A percentile compares a stretch with the other conserved stretches of the same genome.
Evolutionary conservation across 176 grass and related monocot genomes (phyloP).

Genomic region (Phoenix roebelenii): DNA sequence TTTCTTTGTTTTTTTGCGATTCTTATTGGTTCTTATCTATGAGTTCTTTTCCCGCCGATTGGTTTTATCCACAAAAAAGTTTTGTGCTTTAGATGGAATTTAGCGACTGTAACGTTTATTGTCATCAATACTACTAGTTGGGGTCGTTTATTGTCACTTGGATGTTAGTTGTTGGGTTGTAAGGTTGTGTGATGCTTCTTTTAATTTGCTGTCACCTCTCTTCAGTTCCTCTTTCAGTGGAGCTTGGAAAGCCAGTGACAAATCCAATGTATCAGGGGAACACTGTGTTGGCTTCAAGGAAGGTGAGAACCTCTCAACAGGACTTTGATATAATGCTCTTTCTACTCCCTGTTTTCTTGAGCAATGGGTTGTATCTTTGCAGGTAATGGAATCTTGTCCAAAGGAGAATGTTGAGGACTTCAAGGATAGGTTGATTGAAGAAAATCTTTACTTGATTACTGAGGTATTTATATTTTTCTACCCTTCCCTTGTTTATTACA

Average conservation of each 20-base stretch:
- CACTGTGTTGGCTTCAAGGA: conserved; percentile 5
- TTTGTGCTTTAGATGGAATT: too few relatives aligned
- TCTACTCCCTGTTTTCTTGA: neutral
- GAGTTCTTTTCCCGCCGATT: too few relatives aligned
- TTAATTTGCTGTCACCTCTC: neutral
- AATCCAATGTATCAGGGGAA: conserved; percentile 43
- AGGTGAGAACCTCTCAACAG: conserved; percentile 26
- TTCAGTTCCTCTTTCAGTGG: conserved; percentile 45
- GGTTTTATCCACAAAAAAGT: too few relatives aligned
- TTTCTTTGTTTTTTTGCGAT: too few relatives aligned
- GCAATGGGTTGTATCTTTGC: neutral
- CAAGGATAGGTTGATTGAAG: conserved; percentile 51
- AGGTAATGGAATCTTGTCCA: conserved; percentile 75
- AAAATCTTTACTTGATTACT: conserved; percentile 70
- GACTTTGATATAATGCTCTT: neutral
- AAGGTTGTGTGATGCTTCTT: neutral
- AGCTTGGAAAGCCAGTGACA: conserved; percentile 41
- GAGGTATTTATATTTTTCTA: conserved; percentile 33
- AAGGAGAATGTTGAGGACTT: conserved; percentile 40
- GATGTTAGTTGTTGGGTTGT: neutral
- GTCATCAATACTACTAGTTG: too few relatives aligned
- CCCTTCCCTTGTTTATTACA: conserved; percentile 1
- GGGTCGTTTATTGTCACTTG: neutral
- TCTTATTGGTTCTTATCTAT: too few relatives aligned
- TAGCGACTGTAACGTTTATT: too few relatives aligned